Percentiles rank a stretch among this genome's conserved stretches.
These are phyloP conservation scores for Cyclostephanos tholiformis DNA, from an alignment of 108 stramenopile genomes.

Conservation along the genomic window DNA sequence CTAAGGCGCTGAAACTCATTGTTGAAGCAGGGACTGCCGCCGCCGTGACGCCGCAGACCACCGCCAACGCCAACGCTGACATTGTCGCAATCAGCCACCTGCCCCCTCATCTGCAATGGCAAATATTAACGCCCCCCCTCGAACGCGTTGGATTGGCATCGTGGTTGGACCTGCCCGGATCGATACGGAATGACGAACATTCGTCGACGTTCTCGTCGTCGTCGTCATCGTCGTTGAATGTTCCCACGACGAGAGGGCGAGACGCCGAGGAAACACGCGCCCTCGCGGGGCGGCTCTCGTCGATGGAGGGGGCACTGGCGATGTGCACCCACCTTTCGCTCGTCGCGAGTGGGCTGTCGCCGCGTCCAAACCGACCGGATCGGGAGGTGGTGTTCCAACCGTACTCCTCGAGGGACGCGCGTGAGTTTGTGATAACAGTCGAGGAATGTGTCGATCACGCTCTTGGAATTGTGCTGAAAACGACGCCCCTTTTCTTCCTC, in stretches of 20 bases:
- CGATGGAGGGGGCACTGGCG: constrained; percentile 27
- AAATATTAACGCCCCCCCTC: too few relatives aligned
- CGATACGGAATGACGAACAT: constrained; percentile 4
- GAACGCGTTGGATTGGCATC: constrained; percentile 39
- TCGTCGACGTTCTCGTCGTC: constrained; percentile 10
- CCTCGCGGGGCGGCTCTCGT: constrained; percentile 24
- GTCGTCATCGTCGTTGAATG: not conserved
- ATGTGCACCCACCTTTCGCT: constrained; percentile 51
- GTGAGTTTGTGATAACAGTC: constrained; percentile 29
- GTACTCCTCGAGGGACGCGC: constrained; percentile 80
- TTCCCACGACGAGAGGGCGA: too few relatives aligned
- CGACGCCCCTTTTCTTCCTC: not conserved
- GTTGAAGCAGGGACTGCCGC: too few relatives aligned
- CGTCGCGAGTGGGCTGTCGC: constrained; percentile 65
- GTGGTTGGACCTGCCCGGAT: constrained; percentile 46
- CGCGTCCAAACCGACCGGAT: constrained; percentile 65
- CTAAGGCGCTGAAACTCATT: too few relatives aligned
- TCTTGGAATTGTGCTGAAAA: too few relatives aligned
- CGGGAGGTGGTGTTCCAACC: constrained; percentile 74
- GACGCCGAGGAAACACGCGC: constrained; percentile 15
- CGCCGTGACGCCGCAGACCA: too few relatives aligned
- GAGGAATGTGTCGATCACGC: too few relatives aligned
- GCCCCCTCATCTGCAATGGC: too few relatives aligned
- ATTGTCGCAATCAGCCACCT: too few relatives aligned
- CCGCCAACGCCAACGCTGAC: too few relatives aligned